phyloP scores from a whole-genome alignment of 805 yeast genomes.

The Metahyphopichia silvanorum region DNA sequence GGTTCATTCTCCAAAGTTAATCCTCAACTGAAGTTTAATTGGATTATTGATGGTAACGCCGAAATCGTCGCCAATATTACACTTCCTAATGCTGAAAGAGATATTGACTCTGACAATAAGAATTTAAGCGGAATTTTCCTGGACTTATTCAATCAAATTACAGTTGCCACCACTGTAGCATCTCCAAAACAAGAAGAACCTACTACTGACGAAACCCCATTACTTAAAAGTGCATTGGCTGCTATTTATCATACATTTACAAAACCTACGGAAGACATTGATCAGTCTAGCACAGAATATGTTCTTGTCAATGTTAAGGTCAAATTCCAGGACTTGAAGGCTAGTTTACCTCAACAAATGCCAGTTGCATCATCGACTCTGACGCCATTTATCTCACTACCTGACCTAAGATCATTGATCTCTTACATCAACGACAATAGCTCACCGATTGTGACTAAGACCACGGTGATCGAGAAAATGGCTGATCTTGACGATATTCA shows the following conservation, averaged over 20 bases:
- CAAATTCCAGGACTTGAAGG: conserved; percentile 60
- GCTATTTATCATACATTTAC: conserved; percentile 41
- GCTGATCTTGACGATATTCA: conserved; percentile 35
- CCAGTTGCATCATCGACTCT: conserved; percentile 47
- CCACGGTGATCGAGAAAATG: conserved; percentile 38
- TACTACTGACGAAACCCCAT: conserved; percentile 16
- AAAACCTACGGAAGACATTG: conserved; percentile 9
- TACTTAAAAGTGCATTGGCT: conserved; percentile 37
- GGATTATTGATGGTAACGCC: conserved; percentile 70
- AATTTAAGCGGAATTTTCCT: conserved; percentile 24
- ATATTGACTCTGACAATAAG: conserved; percentile 14
- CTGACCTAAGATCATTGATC: conserved; percentile 59
- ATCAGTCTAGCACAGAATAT: conserved; percentile 40
- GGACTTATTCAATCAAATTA: conserved; percentile 24
- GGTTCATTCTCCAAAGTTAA: conserved; percentile 25
- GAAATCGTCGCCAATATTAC: conserved; percentile 71
- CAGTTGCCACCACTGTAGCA: conserved; percentile 10
- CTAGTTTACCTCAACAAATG: conserved; percentile 49
- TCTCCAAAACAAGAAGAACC: neutral
- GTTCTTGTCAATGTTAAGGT: conserved; percentile 66
- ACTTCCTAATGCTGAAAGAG: conserved; percentile 52
- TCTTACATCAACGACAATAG: conserved; percentile 51
- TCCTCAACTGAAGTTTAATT: conserved; percentile 52
- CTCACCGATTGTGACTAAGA: conserved; percentile 32
- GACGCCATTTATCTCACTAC: conserved; percentile 54